Percentiles rank a stretch among this genome's conserved stretches.
These are phyloP conservation scores for Gymnopilus dilepis DNA, from an alignment of 768 basidiomycete species.

Conservation along the genomic window DNA sequence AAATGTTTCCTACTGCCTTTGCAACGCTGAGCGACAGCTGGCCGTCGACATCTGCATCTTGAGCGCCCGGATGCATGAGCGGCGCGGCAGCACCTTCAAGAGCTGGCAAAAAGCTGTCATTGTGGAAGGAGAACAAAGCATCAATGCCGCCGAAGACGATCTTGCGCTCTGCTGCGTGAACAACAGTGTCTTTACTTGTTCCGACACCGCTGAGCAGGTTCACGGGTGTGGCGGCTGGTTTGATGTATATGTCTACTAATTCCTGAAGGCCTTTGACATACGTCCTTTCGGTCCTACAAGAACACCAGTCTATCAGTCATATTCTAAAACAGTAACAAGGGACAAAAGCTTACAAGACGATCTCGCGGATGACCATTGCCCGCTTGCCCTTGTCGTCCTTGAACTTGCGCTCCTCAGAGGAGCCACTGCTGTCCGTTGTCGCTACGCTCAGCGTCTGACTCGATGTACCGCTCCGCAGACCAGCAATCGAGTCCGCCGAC, in stretches of 20 bases:
- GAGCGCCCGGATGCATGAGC: conserved; percentile 55
- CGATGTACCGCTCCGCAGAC: conserved; percentile 61
- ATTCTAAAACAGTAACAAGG: conserved; percentile 17
- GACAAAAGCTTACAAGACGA: conserved; percentile 72
- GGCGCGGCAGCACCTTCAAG: conserved; percentile 80
- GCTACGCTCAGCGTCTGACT: conserved; percentile 76
- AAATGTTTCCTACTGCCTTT: conserved; percentile 84
- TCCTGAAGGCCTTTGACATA: conserved; percentile 96
- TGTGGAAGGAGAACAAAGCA: conserved; percentile 89
- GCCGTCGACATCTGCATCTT: conserved; percentile 70
- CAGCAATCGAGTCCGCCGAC: conserved; percentile 65
- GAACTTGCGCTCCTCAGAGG: conserved; percentile 82
- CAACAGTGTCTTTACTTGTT: conserved; percentile 79
- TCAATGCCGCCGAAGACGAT: conserved; percentile 93
- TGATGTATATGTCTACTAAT: conserved; percentile 94
- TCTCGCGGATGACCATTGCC: conserved; percentile 85
- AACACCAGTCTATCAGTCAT: conserved; percentile 18
- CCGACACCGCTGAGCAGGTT: conserved; percentile 73
- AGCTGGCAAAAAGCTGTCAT: conserved; percentile 90
- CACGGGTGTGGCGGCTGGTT: conserved; percentile 74
- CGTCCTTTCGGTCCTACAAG: conserved; percentile 86
- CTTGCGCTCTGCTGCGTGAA: conserved; percentile 86
- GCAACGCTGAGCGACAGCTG: conserved; percentile 77
- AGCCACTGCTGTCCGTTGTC: conserved; percentile 76
- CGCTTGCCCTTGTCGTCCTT: conserved; percentile 92